phyloP scores from a whole-genome alignment of 2,329 filamentous ascomycete species.

The Colletotrichum tabaci region DNA sequence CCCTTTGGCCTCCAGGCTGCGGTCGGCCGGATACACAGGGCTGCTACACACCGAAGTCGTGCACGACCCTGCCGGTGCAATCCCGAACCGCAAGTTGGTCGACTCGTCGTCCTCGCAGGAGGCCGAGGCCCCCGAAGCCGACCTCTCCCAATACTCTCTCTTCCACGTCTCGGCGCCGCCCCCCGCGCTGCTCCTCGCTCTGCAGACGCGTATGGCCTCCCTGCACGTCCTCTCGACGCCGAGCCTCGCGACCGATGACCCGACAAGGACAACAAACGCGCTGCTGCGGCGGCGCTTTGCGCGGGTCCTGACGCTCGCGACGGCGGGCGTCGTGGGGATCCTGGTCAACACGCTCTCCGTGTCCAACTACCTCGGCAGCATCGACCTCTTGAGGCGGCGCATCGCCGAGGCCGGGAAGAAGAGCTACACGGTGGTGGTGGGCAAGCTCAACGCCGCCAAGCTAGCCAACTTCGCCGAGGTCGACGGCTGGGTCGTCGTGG shows the following conservation, averaged over 20 bases:
- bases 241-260: conserved; percentile 64
- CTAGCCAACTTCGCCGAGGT: conserved; percentile 97
- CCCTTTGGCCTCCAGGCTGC: conserved; percentile 68
- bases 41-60: conserved; percentile 80
- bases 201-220: conserved; percentile 84
- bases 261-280: conserved; percentile 62
- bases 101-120: conserved; percentile 41
- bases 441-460: conserved; percentile 95
- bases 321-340: conserved; percentile 90
- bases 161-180: conserved; percentile 90
- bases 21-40: conserved; percentile 76
- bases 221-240: conserved; percentile 84
- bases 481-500: conserved; percentile 96
- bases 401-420: conserved; percentile 91
- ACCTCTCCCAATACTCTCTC: conserved; percentile 78
- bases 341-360: conserved; percentile 96
- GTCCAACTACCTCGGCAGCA: conserved; percentile 87
- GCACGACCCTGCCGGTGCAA: conserved; percentile 82
- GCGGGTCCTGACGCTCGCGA: conserved; percentile 83
- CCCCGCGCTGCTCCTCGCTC: conserved; percentile 85
- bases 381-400: conserved; percentile 79
- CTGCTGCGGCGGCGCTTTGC: conserved; percentile 89
- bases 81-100: conserved; percentile 85
- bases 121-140: conserved; percentile 50
- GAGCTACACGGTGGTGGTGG: conserved; percentile 95